phyloP scores from a whole-genome alignment of 352 stramenopile genomes.

The Phytopythium sindhum region DNA sequence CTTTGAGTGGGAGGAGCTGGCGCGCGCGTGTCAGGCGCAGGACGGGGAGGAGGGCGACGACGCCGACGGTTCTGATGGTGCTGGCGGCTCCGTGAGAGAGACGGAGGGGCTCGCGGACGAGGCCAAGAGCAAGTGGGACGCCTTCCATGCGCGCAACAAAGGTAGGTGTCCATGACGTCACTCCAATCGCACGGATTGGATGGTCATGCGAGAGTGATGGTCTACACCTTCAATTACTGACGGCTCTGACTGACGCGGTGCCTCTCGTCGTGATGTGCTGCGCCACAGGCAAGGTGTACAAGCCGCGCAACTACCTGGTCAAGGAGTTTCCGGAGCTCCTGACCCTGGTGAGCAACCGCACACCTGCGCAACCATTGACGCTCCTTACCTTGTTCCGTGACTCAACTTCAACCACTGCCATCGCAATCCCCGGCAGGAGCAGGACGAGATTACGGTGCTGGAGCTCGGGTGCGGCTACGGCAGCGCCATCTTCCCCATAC shows the following conservation, averaged over 20 bases:
- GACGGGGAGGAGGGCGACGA: constrained; percentile 2
- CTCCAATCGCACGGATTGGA: background rate
- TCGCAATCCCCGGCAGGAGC: constrained; percentile 15
- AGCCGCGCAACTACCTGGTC: constrained; percentile 76
- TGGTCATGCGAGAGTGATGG: background rate
- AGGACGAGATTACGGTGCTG: constrained; percentile 44
- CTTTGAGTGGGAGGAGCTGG: constrained; percentile 75
- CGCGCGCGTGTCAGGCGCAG: constrained; percentile 31
- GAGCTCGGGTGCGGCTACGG: constrained; percentile 87
- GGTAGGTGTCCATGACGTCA: constrained; percentile 19
- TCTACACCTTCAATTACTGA: background rate
- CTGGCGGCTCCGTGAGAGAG: background rate
- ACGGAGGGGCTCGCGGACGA: constrained; percentile 36
- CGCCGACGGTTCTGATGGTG: constrained; percentile 29
- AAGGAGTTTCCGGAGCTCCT: constrained; percentile 82
- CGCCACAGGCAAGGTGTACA: constrained; percentile 67
- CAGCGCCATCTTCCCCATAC: constrained; percentile 83
- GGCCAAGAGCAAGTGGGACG: constrained; percentile 70
- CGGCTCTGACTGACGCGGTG: background rate
- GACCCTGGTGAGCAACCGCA: constrained; percentile 11
- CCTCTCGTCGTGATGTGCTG: no score
- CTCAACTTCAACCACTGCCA: background rate
- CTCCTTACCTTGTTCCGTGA: background rate
- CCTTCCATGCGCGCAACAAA: constrained; percentile 76
- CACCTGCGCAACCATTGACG: background rate